A percentile compares a stretch with the other conserved stretches of the same genome.
These are phyloP conservation scores for Tuber calosporum DNA, from an alignment of 495 filamentous ascomycete species.

Conservation along the genomic window DNA sequence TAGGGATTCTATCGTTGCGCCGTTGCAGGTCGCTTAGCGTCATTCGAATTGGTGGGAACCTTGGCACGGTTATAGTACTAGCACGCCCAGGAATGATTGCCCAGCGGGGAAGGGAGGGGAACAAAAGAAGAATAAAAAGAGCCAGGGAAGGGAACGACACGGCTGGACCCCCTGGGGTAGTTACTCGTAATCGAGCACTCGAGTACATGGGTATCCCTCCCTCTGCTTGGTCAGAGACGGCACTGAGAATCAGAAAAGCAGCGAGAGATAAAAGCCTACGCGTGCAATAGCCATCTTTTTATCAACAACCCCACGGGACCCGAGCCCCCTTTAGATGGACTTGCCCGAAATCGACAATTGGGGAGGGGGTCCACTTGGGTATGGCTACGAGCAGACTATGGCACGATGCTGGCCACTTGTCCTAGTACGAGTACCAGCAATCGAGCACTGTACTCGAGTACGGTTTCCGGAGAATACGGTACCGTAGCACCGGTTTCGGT, in stretches of 20 bases:
- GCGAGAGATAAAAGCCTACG: conserved; percentile 2
- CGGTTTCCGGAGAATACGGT: not conserved
- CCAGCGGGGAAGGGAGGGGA: not conserved
- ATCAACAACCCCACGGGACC: not conserved
- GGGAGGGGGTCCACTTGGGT: not conserved
- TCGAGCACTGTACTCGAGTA: too few relatives aligned
- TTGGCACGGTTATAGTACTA: too few relatives aligned
- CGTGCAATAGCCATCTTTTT: not conserved
- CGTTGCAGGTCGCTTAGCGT: too few relatives aligned
- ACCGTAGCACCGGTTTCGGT: not conserved
- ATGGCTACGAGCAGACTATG: not conserved
- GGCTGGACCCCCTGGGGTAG: not conserved
- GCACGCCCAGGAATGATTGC: too few relatives aligned
- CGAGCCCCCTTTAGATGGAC: not conserved
- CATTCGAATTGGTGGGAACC: too few relatives aligned
- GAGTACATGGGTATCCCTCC: not conserved
- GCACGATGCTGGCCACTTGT: not conserved
- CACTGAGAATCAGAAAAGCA: not conserved
- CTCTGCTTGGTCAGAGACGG: not conserved
- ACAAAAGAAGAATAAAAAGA: not conserved
- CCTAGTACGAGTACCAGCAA: too few relatives aligned
- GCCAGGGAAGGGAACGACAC: not conserved
- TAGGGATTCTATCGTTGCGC: too few relatives aligned
- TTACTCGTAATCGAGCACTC: too few relatives aligned
- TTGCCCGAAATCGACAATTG: conserved; percentile 2